These are phyloP conservation scores for Chenopodium formosanum DNA, from an alignment of 148 eudicot species.

Conservation along the genomic window DNA sequence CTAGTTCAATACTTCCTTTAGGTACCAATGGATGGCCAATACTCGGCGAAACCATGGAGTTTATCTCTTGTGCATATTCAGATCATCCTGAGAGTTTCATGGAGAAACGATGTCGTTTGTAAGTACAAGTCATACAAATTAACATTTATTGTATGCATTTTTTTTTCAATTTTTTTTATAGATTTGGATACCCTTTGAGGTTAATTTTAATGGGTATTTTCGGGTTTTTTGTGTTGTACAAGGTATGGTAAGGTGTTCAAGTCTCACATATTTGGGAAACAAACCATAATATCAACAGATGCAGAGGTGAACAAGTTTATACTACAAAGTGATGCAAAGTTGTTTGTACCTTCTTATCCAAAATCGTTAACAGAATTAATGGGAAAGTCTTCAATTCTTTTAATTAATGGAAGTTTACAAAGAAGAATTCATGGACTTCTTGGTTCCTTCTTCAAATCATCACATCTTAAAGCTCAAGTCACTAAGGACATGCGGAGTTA, in stretches of 20 bases:
- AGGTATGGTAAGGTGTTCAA: conserved; percentile 92
- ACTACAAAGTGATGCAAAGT: conserved; percentile 73
- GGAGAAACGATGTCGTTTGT: conserved; percentile 77
- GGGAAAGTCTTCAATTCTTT: conserved; percentile 75
- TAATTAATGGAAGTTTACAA: conserved; percentile 77
- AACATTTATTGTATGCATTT: neutral
- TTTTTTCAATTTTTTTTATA: neutral
- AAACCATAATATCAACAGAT: conserved; percentile 76
- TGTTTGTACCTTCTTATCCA: conserved; percentile 83
- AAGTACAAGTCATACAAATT: conserved; percentile 28
- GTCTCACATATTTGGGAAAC: conserved; percentile 83
- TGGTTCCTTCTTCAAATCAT: conserved; percentile 72
- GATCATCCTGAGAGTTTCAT: conserved; percentile 74
- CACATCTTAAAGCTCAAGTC: conserved; percentile 67
- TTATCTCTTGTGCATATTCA: conserved; percentile 82
- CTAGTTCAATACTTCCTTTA: conserved; percentile 27
- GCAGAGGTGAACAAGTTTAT: conserved; percentile 80
- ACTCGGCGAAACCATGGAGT: conserved; percentile 86
- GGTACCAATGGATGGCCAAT: conserved; percentile 87
- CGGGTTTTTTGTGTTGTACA: conserved; percentile 5
- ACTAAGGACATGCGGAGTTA: conserved; percentile 56
- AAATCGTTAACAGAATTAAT: conserved; percentile 82
- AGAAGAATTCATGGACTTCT: conserved; percentile 81
- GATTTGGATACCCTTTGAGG: conserved; percentile 23
- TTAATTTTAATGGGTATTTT: conserved; percentile 10